A percentile compares a stretch with the other conserved stretches of the same genome.
Evolutionary conservation across 371 early-diverging fungal species (phyloP).

Genomic region (Lichtheimia corymbifera): DNA sequence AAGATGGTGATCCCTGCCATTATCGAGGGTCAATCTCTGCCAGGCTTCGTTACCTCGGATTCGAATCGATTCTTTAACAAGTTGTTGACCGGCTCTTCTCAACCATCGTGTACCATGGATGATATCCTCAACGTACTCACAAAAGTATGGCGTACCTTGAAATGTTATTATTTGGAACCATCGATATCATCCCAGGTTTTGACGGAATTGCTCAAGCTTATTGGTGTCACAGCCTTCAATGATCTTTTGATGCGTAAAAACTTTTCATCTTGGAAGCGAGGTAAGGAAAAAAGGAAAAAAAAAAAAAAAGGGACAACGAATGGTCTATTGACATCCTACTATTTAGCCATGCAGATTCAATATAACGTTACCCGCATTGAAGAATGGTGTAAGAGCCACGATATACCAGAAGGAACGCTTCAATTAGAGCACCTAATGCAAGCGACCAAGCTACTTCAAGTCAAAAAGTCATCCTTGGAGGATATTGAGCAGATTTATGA

Average conservation of each 20-base stretch:
- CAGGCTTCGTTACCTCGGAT: slow-evolving; percentile 89
- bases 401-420: slow-evolving; percentile 78
- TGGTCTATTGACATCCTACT: not conserved
- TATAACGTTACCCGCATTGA: slow-evolving; percentile 91
- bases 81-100: slow-evolving; percentile 69
- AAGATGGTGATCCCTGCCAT: slow-evolving; percentile 93
- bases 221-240: slow-evolving; percentile 93
- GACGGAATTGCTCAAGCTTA: slow-evolving; percentile 84
- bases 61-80: slow-evolving; percentile 77
- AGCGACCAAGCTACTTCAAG: slow-evolving; percentile 88
- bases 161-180: slow-evolving; percentile 91
- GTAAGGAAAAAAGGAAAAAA: slow-evolving; percentile 29
- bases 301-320: not conserved
- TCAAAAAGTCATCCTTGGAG: slow-evolving; percentile 80
- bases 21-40: slow-evolving; percentile 88
- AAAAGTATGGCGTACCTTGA: slow-evolving; percentile 90
- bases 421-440: slow-evolving; percentile 89
- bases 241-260: slow-evolving; percentile 89
- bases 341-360: slow-evolving; percentile 84
- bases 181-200: slow-evolving; percentile 76
- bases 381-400: slow-evolving; percentile 93
- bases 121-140: slow-evolving; percentile 87
- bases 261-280: slow-evolving; percentile 87
- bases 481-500: slow-evolving; percentile 93
- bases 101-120: slow-evolving; percentile 84